Conservation (phyloP, 768 basidiomycete genomes). For the Lentinula edodes region DNA sequence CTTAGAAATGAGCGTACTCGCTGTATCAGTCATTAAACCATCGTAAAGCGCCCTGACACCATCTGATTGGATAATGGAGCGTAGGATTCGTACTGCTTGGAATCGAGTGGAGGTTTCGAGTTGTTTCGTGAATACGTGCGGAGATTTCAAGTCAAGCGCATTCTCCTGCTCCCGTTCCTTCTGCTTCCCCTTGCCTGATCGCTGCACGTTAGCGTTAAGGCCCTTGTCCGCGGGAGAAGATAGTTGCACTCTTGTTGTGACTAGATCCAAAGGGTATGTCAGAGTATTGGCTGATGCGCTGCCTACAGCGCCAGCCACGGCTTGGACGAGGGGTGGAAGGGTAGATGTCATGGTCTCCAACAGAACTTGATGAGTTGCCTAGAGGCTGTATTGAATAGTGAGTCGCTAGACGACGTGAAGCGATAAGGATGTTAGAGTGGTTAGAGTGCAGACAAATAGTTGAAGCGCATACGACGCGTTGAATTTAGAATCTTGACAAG, state of each 20-base stretch:
- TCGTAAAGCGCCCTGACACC: constrained; percentile 44
- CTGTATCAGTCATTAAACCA: constrained; percentile 46
- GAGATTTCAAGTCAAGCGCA: neutral
- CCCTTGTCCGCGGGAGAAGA: constrained; percentile 15
- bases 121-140: constrained; percentile 6
- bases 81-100: constrained; percentile 32
- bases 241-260: constrained; percentile 45
- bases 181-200: neutral
- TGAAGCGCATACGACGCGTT: too few relatives aligned
- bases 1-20: constrained; percentile 51
- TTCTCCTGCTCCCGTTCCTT: neutral
- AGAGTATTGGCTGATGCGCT: constrained; percentile 48
- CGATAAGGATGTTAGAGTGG: too few relatives aligned
- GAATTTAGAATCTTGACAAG: too few relatives aligned
- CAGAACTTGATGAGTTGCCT: too few relatives aligned
- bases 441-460: too few relatives aligned
- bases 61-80: constrained; percentile 29
- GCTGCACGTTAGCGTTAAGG: neutral
- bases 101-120: constrained; percentile 17
- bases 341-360: constrained; percentile 45
- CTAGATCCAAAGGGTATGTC: constrained; percentile 56
- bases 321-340: constrained; percentile 55
- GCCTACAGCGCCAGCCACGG: constrained; percentile 51
- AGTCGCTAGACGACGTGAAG: too few relatives aligned
- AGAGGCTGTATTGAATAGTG: too few relatives aligned